Conservation (phyloP, 768 basidiomycete genomes). For the Amyloporia xantha region DNA sequence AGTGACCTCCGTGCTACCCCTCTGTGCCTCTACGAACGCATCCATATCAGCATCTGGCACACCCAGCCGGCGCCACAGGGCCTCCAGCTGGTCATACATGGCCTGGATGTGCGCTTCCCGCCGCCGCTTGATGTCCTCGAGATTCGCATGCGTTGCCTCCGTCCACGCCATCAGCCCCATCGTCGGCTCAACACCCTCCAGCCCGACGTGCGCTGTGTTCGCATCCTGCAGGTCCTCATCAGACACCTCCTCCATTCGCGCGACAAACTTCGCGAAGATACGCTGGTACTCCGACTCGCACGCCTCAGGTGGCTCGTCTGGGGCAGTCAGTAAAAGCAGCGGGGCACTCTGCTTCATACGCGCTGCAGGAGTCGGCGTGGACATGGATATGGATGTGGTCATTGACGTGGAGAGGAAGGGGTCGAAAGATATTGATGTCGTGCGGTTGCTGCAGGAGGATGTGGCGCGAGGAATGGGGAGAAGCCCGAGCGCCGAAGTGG, state of each 20-base stretch:
- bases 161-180: slow-evolving; percentile 72
- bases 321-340: slow-evolving; percentile 28
- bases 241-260: slow-evolving; percentile 52
- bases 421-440: slow-evolving; percentile 18
- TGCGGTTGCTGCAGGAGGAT: slow-evolving; percentile 25
- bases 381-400: slow-evolving; percentile 21
- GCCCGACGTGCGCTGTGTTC: slow-evolving; percentile 38
- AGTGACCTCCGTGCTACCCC: slow-evolving; percentile 74
- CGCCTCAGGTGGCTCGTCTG: slow-evolving; percentile 8
- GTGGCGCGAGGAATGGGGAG: slow-evolving; percentile 24
- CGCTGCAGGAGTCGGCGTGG: slow-evolving; percentile 30
- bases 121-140: slow-evolving; percentile 67
- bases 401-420: slow-evolving; percentile 30
- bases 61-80: slow-evolving; percentile 83
- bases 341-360: slow-evolving; percentile 26
- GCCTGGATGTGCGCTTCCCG: slow-evolving; percentile 84
- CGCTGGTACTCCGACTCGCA: slow-evolving; percentile 45
- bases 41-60: slow-evolving; percentile 79
- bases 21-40: slow-evolving; percentile 81
- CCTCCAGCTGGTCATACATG: slow-evolving; percentile 91
- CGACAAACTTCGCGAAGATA: slow-evolving; percentile 58
- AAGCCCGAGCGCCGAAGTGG: slow-evolving; percentile 27
- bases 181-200: slow-evolving; percentile 78
- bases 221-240: slow-evolving; percentile 38
- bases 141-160: slow-evolving; percentile 42